Percentiles rank a stretch among this genome's conserved stretches.
Evolutionary conservation across 805 yeast species (phyloP).

Genomic region (Candida sanyiensis): DNA sequence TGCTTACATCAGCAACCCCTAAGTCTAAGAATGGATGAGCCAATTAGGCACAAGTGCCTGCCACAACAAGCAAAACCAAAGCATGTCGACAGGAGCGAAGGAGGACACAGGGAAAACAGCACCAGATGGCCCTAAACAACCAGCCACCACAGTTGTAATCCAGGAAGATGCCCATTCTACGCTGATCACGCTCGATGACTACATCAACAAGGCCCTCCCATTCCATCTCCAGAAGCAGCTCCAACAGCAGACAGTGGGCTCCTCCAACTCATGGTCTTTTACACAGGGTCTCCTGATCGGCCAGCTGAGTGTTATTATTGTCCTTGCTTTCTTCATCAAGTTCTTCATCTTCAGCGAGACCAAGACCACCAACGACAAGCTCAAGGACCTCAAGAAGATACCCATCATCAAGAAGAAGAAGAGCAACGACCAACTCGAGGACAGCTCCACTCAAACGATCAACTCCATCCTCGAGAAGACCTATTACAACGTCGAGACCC

Average conservation of each 20-base stretch:
- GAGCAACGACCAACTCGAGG: slow-evolving; percentile 6
- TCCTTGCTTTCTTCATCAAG: slow-evolving; percentile 59
- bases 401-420: slow-evolving; percentile 24
- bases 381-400: slow-evolving; percentile 23
- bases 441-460: slow-evolving; percentile 25
- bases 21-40: no score
- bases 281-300: slow-evolving; percentile 73
- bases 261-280: slow-evolving; percentile 50
- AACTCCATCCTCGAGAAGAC: slow-evolving; percentile 77
- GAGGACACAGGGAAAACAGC: not conserved
- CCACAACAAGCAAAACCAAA: not conserved
- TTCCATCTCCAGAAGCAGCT: slow-evolving; percentile 31
- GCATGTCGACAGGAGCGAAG: not conserved
- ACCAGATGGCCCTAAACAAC: not conserved
- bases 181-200: slow-evolving; percentile 33
- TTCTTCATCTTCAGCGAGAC: slow-evolving; percentile 74
- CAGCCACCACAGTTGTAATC: slow-evolving; percentile 21
- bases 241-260: slow-evolving; percentile 18
- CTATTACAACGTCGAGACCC: slow-evolving; percentile 83
- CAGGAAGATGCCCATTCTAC: slow-evolving; percentile 23
- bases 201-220: slow-evolving; percentile 31
- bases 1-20: no score
- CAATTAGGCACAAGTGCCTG: no score
- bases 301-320: slow-evolving; percentile 62
- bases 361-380: slow-evolving; percentile 25